Evolutionary conservation across 2,329 filamentous ascomycete genomes (phyloP).

Genomic region (Pseudogymnoascus sp.): DNA sequence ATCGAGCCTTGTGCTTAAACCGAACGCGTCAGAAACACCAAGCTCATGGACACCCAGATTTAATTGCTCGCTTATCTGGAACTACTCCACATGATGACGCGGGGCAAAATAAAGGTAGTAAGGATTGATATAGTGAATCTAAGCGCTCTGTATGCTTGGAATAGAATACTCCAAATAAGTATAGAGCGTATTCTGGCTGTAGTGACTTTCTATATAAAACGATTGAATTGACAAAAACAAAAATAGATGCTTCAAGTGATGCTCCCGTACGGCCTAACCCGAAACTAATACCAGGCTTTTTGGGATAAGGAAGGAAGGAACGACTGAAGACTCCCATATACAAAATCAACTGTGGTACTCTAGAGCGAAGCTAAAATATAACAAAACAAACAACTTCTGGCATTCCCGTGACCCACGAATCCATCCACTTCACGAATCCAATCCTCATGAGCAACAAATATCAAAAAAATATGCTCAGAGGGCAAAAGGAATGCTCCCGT

Average conservation of each 20-base stretch:
- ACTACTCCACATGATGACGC: slow-evolving; percentile 23
- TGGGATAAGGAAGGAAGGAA: too few relatives aligned
- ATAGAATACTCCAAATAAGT: background rate
- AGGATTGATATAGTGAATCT: slow-evolving; percentile 18
- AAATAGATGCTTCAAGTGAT: too few relatives aligned
- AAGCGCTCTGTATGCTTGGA: slow-evolving; percentile 18
- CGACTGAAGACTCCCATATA: too few relatives aligned
- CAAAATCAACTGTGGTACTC: too few relatives aligned
- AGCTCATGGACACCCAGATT: slow-evolving; percentile 21
- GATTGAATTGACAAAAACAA: too few relatives aligned
- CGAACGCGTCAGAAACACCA: slow-evolving; percentile 14
- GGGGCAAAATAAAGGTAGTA: slow-evolving; percentile 16
- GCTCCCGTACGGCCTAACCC: too few relatives aligned
- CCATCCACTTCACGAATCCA: background rate
- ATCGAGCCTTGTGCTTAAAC: background rate
- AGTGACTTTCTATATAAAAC: too few relatives aligned
- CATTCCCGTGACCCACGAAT: background rate
- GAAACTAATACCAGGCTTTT: too few relatives aligned
- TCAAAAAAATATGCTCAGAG: background rate
- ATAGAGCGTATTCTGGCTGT: background rate
- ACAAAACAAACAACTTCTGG: background rate
- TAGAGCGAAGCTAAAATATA: background rate
- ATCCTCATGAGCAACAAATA: background rate
- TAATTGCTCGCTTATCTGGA: slow-evolving; percentile 15
- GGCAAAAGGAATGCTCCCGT: background rate